These are phyloP conservation scores for Orbilia oligospora DNA, from an alignment of 2,329 filamentous ascomycete species.

Conservation along the genomic window DNA sequence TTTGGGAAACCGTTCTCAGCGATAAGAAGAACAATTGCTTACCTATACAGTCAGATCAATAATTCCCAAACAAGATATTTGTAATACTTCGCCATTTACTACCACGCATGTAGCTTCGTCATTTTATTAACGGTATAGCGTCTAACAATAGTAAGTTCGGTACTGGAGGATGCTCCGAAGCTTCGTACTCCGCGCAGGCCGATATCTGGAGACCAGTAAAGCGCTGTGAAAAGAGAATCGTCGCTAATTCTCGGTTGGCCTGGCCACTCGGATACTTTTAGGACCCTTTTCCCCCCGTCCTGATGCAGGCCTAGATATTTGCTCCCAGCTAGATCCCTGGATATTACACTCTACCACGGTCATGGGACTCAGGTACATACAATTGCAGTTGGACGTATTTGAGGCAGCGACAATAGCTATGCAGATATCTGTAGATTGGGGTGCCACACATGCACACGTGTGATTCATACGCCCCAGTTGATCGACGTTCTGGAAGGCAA, in stretches of 20 bases:
- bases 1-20: conserved; percentile 32
- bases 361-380: conserved; percentile 24
- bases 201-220: conserved; percentile 19
- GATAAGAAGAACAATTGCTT: conserved; percentile 37
- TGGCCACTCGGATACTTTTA: conserved; percentile 49
- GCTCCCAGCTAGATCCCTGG: conserved; percentile 21
- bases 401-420: conserved; percentile 37
- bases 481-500: conserved; percentile 37
- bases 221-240: conserved; percentile 10
- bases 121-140: conserved; percentile 13
- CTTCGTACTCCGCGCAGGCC: conserved; percentile 52
- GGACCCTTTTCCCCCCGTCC: conserved; percentile 37
- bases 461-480: conserved; percentile 47
- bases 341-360: conserved; percentile 42
- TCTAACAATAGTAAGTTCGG: conserved; percentile 51
- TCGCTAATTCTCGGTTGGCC: conserved; percentile 39
- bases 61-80: conserved; percentile 50
- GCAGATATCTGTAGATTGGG: conserved; percentile 27
- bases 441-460: conserved; percentile 51
- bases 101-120: conserved; percentile 55
- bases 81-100: conserved; percentile 56
- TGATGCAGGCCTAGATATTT: conserved; percentile 34
- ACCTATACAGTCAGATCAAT: conserved; percentile 57
- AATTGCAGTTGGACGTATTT: conserved; percentile 27
- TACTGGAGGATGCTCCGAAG: conserved; percentile 26